These are phyloP conservation scores for Crepidotus variabilis DNA, from an alignment of 768 basidiomycete genomes.

Conservation along the genomic window DNA sequence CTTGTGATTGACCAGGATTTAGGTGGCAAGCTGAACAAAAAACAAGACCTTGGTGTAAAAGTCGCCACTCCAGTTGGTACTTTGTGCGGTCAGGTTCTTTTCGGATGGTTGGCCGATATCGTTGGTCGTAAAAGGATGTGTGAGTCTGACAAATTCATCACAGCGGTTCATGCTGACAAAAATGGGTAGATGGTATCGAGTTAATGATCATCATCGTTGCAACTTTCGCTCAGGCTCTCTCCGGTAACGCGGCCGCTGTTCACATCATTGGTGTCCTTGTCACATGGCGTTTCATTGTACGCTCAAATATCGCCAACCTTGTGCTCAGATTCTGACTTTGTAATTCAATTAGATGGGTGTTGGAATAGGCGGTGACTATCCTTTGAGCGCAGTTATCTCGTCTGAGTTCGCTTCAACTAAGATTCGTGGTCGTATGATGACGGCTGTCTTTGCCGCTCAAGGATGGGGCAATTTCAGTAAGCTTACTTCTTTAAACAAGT, in stretches of 20 bases:
- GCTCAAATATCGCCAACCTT: slow-evolving; percentile 9
- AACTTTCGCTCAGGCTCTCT: slow-evolving; percentile 77
- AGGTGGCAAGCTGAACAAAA: slow-evolving; percentile 34
- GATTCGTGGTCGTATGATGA: slow-evolving; percentile 83
- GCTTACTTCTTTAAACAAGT: slow-evolving; percentile 14
- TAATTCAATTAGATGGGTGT: slow-evolving; percentile 54
- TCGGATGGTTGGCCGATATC: slow-evolving; percentile 77
- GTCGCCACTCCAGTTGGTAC: slow-evolving; percentile 77
- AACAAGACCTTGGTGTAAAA: slow-evolving; percentile 77
- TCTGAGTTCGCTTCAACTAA: slow-evolving; percentile 83
- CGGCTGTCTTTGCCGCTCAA: slow-evolving; percentile 80
- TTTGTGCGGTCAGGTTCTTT: slow-evolving; percentile 69
- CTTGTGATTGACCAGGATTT: not conserved
- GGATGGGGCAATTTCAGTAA: slow-evolving; percentile 84
- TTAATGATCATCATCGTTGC: slow-evolving; percentile 80
- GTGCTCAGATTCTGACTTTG: not conserved
- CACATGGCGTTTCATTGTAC: slow-evolving; percentile 76
- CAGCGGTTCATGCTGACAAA: no score
- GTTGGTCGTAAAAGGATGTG: slow-evolving; percentile 81
- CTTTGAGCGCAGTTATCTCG: slow-evolving; percentile 79
- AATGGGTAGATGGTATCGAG: slow-evolving; percentile 55
- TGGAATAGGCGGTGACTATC: slow-evolving; percentile 90
- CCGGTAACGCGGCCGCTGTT: slow-evolving; percentile 63
- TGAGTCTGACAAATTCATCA: slow-evolving; percentile 27
- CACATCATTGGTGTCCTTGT: slow-evolving; percentile 73